Conservation (phyloP, 2,329 filamentous ascomycete genomes). For the Fusarium incarnatum region DNA sequence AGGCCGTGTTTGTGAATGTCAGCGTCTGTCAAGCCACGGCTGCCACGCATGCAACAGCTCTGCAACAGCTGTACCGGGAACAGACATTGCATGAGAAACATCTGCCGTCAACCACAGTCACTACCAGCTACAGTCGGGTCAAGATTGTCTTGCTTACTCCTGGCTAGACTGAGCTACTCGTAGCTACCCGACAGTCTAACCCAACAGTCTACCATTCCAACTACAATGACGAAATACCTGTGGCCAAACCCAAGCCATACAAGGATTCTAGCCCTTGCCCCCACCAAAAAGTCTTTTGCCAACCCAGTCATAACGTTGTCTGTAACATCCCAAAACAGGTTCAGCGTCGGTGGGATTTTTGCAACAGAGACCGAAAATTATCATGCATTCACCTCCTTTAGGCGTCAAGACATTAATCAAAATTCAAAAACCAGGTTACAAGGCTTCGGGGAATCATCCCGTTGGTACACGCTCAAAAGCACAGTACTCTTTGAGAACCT, state of each 20-base stretch:
- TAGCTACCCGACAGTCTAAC: neutral
- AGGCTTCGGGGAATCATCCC: slow-evolving; percentile 7
- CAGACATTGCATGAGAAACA: neutral
- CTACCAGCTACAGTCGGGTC: neutral
- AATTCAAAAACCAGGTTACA: neutral
- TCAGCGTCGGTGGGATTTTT: slow-evolving; percentile 33
- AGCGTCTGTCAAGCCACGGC: neutral
- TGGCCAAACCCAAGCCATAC: slow-evolving; percentile 16
- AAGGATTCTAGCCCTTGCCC: slow-evolving; percentile 41
- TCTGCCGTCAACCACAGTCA: neutral
- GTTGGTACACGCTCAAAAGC: neutral
- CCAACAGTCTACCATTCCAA: neutral
- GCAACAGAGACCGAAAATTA: slow-evolving; percentile 15
- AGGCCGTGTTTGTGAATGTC: neutral
- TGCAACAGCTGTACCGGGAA: neutral
- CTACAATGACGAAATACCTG: slow-evolving; percentile 44
- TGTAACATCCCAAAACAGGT: slow-evolving; percentile 17
- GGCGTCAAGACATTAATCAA: slow-evolving; percentile 13
- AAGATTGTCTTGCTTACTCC: neutral
- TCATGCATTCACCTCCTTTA: slow-evolving; percentile 17
- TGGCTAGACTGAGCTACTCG: neutral
- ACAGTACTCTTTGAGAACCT: neutral
- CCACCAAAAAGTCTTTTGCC: slow-evolving; percentile 31
- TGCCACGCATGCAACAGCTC: neutral
- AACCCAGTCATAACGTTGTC: slow-evolving; percentile 13